Conservation (phyloP, 169 alveolate species). For the Cryptosporidium viatorum region DNA sequence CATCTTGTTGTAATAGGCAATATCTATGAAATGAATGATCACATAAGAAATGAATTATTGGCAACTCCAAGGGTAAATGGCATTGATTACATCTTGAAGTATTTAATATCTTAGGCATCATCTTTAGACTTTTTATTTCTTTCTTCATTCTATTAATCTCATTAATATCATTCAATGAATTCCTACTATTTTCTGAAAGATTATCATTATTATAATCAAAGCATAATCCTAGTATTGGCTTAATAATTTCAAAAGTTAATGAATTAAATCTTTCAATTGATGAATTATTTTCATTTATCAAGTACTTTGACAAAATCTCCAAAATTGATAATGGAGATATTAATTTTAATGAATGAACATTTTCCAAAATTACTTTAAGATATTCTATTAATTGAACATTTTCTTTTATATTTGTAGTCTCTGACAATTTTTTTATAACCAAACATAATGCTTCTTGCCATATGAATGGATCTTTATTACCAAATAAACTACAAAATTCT, state of each 20-base stretch:
- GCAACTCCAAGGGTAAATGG: constrained; percentile 62
- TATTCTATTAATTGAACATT: background rate
- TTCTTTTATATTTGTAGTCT: background rate
- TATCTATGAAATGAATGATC: constrained; percentile 74
- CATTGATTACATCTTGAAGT: constrained; percentile 67
- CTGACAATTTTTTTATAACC: constrained; percentile 27
- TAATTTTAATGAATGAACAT: constrained; percentile 8
- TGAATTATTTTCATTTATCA: background rate
- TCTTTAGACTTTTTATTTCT: constrained; percentile 26
- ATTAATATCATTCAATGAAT: constrained; percentile 9
- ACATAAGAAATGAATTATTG: constrained; percentile 53
- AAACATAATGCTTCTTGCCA: constrained; percentile 58
- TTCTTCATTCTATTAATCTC: constrained; percentile 40
- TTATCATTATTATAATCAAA: background rate
- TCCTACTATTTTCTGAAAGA: constrained; percentile 29
- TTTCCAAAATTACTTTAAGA: constrained; percentile 25
- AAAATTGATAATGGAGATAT: constrained; percentile 63
- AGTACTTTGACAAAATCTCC: constrained; percentile 54
- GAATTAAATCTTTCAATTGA: constrained; percentile 3
- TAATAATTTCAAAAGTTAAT: constrained; percentile 13
- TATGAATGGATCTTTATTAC: constrained; percentile 51
- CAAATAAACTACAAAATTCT: constrained; percentile 50
- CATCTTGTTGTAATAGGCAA: constrained; percentile 52
- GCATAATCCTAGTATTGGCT: constrained; percentile 12
- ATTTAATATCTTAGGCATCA: constrained; percentile 22